Evolutionary conservation across 345 rosid genomes (phyloP), one percentile per base, ranked within the genome.

Genomic region (Noccaea bulbosa): DNA sequence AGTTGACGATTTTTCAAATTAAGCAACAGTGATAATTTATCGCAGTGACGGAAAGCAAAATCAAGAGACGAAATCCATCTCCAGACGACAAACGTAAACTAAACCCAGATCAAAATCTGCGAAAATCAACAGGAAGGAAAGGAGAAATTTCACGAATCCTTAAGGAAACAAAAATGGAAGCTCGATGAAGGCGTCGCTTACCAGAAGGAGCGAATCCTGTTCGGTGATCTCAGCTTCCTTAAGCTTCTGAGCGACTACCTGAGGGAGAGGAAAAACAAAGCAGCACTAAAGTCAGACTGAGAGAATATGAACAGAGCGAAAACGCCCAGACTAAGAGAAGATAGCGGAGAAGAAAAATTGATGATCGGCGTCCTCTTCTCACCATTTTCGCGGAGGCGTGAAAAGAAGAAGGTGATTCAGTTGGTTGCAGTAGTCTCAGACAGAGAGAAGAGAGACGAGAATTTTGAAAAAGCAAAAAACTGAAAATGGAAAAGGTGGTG

Each of bases 191-290:
- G 51, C 34, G 67, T 4, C 17, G 45, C 58, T 75, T 83, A 95
- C 98, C 89, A 95, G 86, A 62, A 92, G 99, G 68, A 95, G 96
- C n/a, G 97, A 95, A 78, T 92, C 93, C 83, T 92, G 98, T 71
- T 92, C 97, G 4, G 97, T 92, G 82, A 95, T 92, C 85, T 90
- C 93, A 7, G 98, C 81, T 83, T 95, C 96, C 57, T 88, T 95
- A 65, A 89, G 78, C 70, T 88, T 90, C 83, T 88, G 99, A 16
- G 83, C 88, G 37, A 85, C 81, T 51, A 88, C 98, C 97, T 95
- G 84, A 79, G 58, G 11, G 1, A 41, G 16, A 45, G 63, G 16
- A 2, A 3, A 53, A 34, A 15, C n/a, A 33, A 69, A 16, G 17
- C 2, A 32, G 53, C 20, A 27, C 6, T 5, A 47, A 60, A 37